These are phyloP conservation scores for Carpinus fangiana DNA, from an alignment of 306 rosid species.

Conservation along the genomic window DNA sequence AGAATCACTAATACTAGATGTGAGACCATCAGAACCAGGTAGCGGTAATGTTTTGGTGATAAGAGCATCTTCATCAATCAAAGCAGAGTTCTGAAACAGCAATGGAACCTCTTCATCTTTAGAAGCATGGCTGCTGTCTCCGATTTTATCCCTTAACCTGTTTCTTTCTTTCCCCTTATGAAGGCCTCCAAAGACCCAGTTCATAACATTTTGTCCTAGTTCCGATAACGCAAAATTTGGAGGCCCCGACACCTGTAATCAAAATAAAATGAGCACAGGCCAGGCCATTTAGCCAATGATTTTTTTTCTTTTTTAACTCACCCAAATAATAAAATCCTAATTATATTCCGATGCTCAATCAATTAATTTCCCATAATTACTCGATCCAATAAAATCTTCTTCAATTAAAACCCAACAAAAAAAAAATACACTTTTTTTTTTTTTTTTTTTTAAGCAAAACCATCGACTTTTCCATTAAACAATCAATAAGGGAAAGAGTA, in stretches of 20 bases:
- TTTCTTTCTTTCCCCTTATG: slow-evolving; percentile 38
- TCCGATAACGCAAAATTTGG: slow-evolving; percentile 55
- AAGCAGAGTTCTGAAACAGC: slow-evolving; percentile 47
- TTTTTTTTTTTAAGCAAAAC: too few relatives aligned
- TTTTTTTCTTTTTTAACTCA: background rate
- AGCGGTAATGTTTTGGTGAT: slow-evolving; percentile 32
- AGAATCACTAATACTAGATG: slow-evolving; percentile 30
- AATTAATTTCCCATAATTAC: background rate
- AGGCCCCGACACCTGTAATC: slow-evolving; percentile 40
- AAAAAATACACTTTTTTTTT: background rate
- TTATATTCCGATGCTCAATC: background rate
- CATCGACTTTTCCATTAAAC: too few relatives aligned
- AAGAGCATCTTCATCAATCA: slow-evolving; percentile 44
- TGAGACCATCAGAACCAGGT: slow-evolving; percentile 45
- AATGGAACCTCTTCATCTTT: slow-evolving; percentile 47
- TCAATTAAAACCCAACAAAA: background rate
- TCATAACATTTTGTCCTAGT: slow-evolving; percentile 52
- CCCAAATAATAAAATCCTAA: background rate
- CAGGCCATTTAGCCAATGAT: background rate
- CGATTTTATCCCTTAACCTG: slow-evolving; percentile 41
- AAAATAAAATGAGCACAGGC: background rate
- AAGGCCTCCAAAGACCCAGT: slow-evolving; percentile 45
- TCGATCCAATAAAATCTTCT: too few relatives aligned
- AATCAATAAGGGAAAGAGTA: too few relatives aligned
- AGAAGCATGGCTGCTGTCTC: slow-evolving; percentile 39